Base-by-base conservation (phyloP, 768 basidiomycete genomes). In the Podaxis rugospora region DNA sequence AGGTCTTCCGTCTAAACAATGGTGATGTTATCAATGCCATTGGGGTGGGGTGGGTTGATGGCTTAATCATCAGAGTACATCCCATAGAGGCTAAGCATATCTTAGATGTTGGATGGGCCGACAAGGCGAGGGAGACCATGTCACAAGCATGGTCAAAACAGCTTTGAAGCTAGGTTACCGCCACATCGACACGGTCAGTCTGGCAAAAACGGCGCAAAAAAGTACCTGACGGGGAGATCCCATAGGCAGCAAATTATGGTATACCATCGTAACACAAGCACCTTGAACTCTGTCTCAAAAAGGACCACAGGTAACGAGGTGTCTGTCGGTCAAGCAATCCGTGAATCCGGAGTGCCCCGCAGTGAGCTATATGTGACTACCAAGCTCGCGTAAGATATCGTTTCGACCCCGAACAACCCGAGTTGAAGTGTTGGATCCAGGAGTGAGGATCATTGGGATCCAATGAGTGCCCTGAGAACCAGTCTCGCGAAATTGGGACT, bases 311-410 rank as follows among this genome's bases (percentile, higher is more conserved):
- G 68, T 3, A 70, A 76, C 42, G 78, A 78, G 61, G 65, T 65
- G 35, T 70, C 70, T 25, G 78, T 79, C 1, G 78, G 79, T 1
- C 56, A 66, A 36, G 77, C 72, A 2, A 71, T 83, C 55, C 69
- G 69, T 39, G 73, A 73, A 39, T 78, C 76, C 6, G 75, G 73
- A 2, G 62, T 80, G 25, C 71, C 77, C 4, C 74, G 81, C 21
- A 65, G 69, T 23, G 71, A 78, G 42, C 51, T 79, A 16, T 78
- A 72, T 63, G 59, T 80, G 37, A 78, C 76, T 1, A 79, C 80
- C 11, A 80, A 80, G 58, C 70, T 79, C 23, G 66, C 70, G 74
- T 73, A 59, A 51, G 71, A 66, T 7, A 13, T 2, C 61, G 3
- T 36, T 32, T 50, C 59, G n/a, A 36, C 13, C 13, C 13, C 21